Evolutionary conservation across 2,329 filamentous ascomycete species (phyloP).

Genomic region (Neofusicoccum umdonicola): DNA sequence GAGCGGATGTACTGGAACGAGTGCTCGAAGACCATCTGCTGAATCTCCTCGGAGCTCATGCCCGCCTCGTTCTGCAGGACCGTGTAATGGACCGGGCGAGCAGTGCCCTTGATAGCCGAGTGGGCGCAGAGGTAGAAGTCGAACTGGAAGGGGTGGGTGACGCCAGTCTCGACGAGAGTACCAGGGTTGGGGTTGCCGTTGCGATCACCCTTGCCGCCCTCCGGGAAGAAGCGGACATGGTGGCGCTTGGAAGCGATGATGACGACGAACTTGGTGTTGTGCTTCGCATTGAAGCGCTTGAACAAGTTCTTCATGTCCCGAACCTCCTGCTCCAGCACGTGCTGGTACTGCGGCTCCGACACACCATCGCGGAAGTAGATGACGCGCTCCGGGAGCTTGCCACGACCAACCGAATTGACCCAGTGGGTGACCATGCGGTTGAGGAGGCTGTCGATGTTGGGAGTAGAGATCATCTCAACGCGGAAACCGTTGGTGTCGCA

Average conservation of each 20-base stretch:
- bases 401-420: constrained; percentile 54
- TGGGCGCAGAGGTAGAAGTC: constrained; percentile 78
- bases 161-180: constrained; percentile 80
- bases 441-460: constrained; percentile 67
- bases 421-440: constrained; percentile 64
- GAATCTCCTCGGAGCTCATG: constrained; percentile 66
- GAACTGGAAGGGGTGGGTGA: constrained; percentile 87
- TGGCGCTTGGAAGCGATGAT: constrained; percentile 91
- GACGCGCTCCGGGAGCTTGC: constrained; percentile 66
- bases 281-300: constrained; percentile 31
- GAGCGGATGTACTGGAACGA: constrained; percentile 91
- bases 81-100: constrained; percentile 88
- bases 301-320: constrained; percentile 58
- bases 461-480: constrained; percentile 70
- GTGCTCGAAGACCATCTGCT: constrained; percentile 90
- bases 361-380: constrained; percentile 95
- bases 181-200: constrained; percentile 84
- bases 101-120: constrained; percentile 87
- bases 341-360: constrained; percentile 77
- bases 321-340: constrained; percentile 79
- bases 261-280: constrained; percentile 70
- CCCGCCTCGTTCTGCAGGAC: constrained; percentile 80
- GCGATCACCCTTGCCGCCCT: constrained; percentile 56
- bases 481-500: constrained; percentile 81
- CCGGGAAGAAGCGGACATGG: constrained; percentile 88